A percentile compares a stretch with the other conserved stretches of the same genome.
Evolutionary conservation across 208 protist genomes (phyloP).

Genomic region (Leishmania guyanensis): DNA sequence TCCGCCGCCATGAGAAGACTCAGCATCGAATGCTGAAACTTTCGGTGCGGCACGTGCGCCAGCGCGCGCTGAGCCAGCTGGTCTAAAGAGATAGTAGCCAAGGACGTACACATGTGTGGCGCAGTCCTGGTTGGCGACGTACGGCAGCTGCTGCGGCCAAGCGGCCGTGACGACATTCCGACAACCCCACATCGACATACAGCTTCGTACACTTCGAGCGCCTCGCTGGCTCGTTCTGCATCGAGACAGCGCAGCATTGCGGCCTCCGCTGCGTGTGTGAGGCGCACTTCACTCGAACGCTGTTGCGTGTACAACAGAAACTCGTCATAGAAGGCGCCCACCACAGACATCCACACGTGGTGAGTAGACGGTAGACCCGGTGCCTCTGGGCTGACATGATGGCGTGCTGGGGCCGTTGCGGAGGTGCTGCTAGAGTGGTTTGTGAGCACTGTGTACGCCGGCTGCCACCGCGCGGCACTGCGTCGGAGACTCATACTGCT

Average conservation of each 20-base stretch:
- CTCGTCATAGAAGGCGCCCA: constrained; percentile 30
- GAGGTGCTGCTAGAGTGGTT: neutral
- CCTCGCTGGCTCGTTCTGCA: constrained; percentile 47
- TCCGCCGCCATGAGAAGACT: constrained; percentile 32
- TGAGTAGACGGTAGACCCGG: constrained; percentile 12
- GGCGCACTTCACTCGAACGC: neutral
- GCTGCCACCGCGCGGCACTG: neutral
- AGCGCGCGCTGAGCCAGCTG: constrained; percentile 24
- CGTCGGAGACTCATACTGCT: constrained; percentile 8
- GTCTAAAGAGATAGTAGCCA: constrained; percentile 9
- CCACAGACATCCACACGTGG: constrained; percentile 35
- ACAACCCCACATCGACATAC: constrained; percentile 40
- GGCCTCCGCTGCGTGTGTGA: constrained; percentile 22
- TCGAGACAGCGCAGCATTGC: constrained; percentile 66
- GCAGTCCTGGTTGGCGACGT: neutral
- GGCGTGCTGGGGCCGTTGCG: neutral
- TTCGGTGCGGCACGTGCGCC: constrained; percentile 19
- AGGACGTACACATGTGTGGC: neutral
- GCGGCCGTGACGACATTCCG: constrained; percentile 10
- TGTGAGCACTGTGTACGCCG: neutral
- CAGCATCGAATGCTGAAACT: constrained; percentile 16
- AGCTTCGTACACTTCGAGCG: constrained; percentile 53
- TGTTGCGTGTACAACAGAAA: constrained; percentile 11
- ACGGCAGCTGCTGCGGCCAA: neutral
- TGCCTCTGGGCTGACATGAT: neutral